Conservation (phyloP, 2,329 filamentous ascomycete species). For the Ophiostoma australiae region DNA sequence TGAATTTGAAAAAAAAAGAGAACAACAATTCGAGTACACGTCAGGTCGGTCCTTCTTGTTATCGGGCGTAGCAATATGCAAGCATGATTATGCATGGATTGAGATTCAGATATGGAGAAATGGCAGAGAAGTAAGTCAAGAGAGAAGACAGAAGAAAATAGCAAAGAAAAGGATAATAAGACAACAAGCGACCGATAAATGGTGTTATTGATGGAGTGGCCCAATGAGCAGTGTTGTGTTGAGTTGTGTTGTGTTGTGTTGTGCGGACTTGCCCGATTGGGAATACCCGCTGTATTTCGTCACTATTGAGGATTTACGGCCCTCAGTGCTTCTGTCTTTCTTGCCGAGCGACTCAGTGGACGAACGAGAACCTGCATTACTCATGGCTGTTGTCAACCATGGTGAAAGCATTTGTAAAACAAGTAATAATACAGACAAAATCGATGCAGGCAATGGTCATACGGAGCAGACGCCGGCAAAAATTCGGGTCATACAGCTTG, state of each 20-base stretch:
- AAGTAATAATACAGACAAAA: not conserved
- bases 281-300: not conserved
- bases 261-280: constrained; percentile 18
- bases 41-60: not conserved
- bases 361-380: not conserved
- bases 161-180: not conserved
- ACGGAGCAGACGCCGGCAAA: not conserved
- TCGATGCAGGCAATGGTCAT: not conserved
- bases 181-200: not conserved
- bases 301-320: not conserved
- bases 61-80: not conserved
- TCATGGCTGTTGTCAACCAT: not conserved
- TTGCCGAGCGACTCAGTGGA: not conserved
- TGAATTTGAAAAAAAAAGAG: not conserved
- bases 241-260: not conserved
- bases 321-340: not conserved
- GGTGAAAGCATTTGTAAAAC: not conserved
- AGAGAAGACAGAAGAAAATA: not conserved
- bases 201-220: constrained; percentile 11
- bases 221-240: constrained; percentile 1
- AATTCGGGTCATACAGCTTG: not conserved
- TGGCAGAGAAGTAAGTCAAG: not conserved
- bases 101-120: not conserved
- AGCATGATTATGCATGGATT: not conserved
- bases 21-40: not conserved